These are phyloP conservation scores for Botrytis aclada DNA, from an alignment of 2,329 filamentous ascomycete genomes.

Conservation along the genomic window DNA sequence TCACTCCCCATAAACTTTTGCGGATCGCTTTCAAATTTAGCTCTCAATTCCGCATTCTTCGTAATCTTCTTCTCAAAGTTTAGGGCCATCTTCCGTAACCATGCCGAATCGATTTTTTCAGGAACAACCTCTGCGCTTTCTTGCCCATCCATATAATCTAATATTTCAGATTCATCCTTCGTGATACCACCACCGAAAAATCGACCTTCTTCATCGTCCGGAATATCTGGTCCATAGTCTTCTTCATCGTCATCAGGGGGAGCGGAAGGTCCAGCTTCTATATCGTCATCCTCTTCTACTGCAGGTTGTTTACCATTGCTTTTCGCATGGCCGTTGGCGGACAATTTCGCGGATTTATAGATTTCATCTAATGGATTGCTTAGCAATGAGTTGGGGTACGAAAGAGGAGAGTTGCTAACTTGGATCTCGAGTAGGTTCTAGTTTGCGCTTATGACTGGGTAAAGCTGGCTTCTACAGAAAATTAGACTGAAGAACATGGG, in stretches of 20 bases:
- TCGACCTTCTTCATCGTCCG: constrained; percentile 84
- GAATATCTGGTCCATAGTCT: constrained; percentile 51
- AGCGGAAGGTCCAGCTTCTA: constrained; percentile 50
- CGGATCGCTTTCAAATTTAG: constrained; percentile 77
- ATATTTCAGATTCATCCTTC: constrained; percentile 72
- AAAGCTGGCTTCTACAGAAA: constrained; percentile 36
- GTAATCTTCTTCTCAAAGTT: constrained; percentile 88
- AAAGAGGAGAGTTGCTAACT: constrained; percentile 46
- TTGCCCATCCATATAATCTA: constrained; percentile 80
- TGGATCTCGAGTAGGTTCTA: constrained; percentile 59
- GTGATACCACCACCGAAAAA: constrained; percentile 95
- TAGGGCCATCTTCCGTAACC: constrained; percentile 77
- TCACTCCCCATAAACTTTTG: constrained; percentile 81
- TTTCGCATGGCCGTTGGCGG: constrained; percentile 44
- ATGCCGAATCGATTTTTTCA: constrained; percentile 78
- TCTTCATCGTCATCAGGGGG: constrained; percentile 54
- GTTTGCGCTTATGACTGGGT: constrained; percentile 57
- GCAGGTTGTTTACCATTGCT: constrained; percentile 34
- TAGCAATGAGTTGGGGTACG: constrained; percentile 4
- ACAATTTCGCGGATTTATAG: constrained; percentile 60
- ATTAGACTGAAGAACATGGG: constrained; percentile 15
- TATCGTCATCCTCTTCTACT: constrained; percentile 41
- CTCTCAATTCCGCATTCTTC: constrained; percentile 85
- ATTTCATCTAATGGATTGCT: constrained; percentile 49
- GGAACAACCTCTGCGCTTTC: constrained; percentile 47